Evolutionary conservation across 345 rosid species (phyloP).

Genomic region (Eucalyptus sp.): DNA sequence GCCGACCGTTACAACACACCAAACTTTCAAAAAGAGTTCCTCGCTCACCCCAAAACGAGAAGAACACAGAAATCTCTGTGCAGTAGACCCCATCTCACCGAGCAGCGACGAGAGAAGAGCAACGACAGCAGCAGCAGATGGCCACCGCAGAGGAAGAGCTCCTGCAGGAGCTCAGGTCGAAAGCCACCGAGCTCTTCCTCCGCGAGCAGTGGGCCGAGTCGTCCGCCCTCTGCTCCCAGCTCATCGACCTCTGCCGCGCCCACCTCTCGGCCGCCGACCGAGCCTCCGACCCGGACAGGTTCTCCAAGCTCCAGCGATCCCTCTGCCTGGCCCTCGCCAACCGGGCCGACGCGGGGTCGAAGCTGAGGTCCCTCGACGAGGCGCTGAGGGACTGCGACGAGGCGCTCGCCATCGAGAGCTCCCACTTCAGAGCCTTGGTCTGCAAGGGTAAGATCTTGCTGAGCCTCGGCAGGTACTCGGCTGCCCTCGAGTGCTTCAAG

Average conservation of each 20-base stretch:
- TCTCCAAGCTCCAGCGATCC: constrained; percentile 32
- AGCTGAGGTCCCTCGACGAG: constrained; percentile 28
- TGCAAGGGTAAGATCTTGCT: constrained; percentile 80
- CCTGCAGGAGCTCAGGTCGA: constrained; percentile 57
- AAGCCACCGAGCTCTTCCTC: constrained; percentile 68
- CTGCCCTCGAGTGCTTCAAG: constrained; percentile 64
- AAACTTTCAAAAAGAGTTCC: not conserved
- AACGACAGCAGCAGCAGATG: not conserved
- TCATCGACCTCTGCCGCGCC: constrained; percentile 44
- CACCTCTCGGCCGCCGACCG: constrained; percentile 13
- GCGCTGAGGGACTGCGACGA: constrained; percentile 56
- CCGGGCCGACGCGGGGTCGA: constrained; percentile 54
- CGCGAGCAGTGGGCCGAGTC: constrained; percentile 78
- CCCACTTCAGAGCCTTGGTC: constrained; percentile 75
- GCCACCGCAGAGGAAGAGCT: not conserved
- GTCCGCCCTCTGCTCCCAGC: constrained; percentile 39
- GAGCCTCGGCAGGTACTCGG: constrained; percentile 40
- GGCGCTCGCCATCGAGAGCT: constrained; percentile 42
- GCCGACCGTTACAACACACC: constrained; percentile 46
- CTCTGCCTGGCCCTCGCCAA: constrained; percentile 68
- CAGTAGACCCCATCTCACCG: not conserved
- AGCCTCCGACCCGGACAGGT: constrained; percentile 5
- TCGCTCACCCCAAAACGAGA: not conserved
- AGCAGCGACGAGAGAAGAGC: constrained; percentile 8
- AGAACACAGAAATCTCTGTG: not conserved